Evolutionary conservation across 31 red algal species (phyloP), one percentile per base, ranked within the genome.

Genomic region (Bonnemaisonia californica): DNA sequence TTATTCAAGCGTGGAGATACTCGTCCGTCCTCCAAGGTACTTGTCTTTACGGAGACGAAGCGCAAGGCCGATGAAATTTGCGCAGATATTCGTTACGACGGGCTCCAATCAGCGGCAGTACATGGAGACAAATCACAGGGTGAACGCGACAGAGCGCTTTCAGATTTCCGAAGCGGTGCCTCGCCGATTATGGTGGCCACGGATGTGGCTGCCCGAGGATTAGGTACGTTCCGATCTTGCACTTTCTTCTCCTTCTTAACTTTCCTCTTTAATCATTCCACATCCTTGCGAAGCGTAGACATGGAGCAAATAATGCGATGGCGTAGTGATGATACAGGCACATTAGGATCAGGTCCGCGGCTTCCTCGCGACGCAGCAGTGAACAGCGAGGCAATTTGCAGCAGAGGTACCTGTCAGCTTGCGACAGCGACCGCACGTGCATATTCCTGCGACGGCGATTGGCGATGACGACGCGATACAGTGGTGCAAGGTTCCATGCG

Each of bases 101-200:
- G 87, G 9, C 81, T 79, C 41, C 45, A 57, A 36, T 88, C 95
- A 22, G 51, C 84, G 24, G 95, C 95, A 1, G 88, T 98, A 1
- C 92, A 98, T 62, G 96, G 96, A 24, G 96, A 98, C 76, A 95
- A 95, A 86, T 79, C 76, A 7, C 96, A 98, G 71, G 47, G 69
- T 65, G 96, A 95, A 58, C 92, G 96, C 34, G 96, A 98, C 72
- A 71, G 86, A 76, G 96, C 83, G 32, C 76, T 98, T 36, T 37
- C 57, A 24, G 77, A 92, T 41, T 98, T 98, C 59, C 89, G 84
- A 67, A 79, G 71, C 23, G 92, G 92, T 28, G 71, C 66, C 16
- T 61, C 82, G 24, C 75, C 67, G 2, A 68, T 98, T 1, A 70
- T 98, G 89, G 80, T 92, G 68, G 96, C 96, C 2, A 98, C 96